Base-by-base conservation (phyloP, 2,329 filamentous ascomycete species). In the Cryoendolithus antarcticus region DNA sequence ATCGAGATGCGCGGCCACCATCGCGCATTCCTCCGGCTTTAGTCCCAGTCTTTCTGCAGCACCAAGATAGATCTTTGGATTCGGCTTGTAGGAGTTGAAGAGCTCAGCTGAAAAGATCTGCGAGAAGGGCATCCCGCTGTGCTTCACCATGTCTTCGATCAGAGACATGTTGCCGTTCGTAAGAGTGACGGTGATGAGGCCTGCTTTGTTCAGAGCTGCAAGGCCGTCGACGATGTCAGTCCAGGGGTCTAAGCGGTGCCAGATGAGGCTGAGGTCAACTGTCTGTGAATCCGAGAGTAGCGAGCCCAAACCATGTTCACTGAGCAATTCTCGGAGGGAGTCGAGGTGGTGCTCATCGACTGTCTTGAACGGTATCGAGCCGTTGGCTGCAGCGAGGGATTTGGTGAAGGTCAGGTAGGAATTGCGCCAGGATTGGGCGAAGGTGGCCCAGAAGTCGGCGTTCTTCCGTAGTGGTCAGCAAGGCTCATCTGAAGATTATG, bases 51-150 rank as follows among this genome's bases (percentile, higher is more conserved):
- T 66, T 41, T 65, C 59, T 2, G 69, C 80, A 0, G 80, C 82
- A 4, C 83, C 82, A 1, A 72, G 66, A 53, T 91, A 91, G 2
- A 80, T 77, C 37, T 58, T 64, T 6, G 74, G 71, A 44, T 74
- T 69, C 1, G 83, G 83, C 64, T 91, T 91, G 58, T 89, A 91
- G 1, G 74, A 75, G 33, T 67, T 63, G 54, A 88, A 89, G 46
- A 79, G 71, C 59, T 82, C 82, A 0, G 77, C 74, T 6, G 76
- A 82, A 42, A 80, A 64, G 30, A 86, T 50, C 39, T 67, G 61
- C 13, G 67, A 66, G 51, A 86, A 89, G 0, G 69, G 70, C 37
- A 88, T 67, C 4, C 60, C 58, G 1, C 72, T 77, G 49, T 74
- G 66, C 37, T 61, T 54, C 36, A 72, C 61, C 35, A 91, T 66